Evolutionary conservation across 805 yeast species (phyloP), one percentile per base, ranked within the genome.

Genomic region (Tetrapisispora namnaoensis): DNA sequence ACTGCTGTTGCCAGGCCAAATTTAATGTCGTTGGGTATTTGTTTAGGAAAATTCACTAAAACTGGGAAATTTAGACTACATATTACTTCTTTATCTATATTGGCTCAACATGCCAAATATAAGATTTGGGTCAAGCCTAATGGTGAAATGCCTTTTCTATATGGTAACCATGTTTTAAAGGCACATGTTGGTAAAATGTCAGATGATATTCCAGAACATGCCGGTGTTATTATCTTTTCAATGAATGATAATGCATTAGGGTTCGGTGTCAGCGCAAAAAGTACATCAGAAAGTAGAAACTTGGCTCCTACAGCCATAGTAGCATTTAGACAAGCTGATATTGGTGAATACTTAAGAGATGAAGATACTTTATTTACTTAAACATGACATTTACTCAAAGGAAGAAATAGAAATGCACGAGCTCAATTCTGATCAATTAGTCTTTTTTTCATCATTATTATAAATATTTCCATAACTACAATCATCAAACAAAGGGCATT

Each of bases 141-240:
- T 63, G 99, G 99, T 59, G 99, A 93, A 69, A 93, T 93, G 99
- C 98, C 99, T 14, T 93, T 84, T 65, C 70, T 93, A 55, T 93
- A 93, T 60, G 99, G 99, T 36, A 93, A 93, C 71, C 96, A 93
- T 66, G 91, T 91, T 27, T 74, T 93, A 57, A 93, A 93, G 66
- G 99, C 99, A 4, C 99, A 93, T 65, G 76, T 93, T 49, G 99
- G 99, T 35, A 83, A 89, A 60, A 88, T 93, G 86, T 85, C 95
- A 48, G 99, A 93, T 57, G 98, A 93, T 63, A 86, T 93, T 49
- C 98, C 98, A 30, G 98, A 91, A 68, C 99, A 93, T 63, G 93
- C 96, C 1, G 99, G 99, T 62, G 90, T 93, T 21, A 76, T 93
- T 55, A 83, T 93, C 16, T 88, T 78, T 59, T 83, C 95, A 10